Evolutionary conservation across 1,139 yeast species (phyloP).

Genomic region (Suhomyces ambrosiae): DNA sequence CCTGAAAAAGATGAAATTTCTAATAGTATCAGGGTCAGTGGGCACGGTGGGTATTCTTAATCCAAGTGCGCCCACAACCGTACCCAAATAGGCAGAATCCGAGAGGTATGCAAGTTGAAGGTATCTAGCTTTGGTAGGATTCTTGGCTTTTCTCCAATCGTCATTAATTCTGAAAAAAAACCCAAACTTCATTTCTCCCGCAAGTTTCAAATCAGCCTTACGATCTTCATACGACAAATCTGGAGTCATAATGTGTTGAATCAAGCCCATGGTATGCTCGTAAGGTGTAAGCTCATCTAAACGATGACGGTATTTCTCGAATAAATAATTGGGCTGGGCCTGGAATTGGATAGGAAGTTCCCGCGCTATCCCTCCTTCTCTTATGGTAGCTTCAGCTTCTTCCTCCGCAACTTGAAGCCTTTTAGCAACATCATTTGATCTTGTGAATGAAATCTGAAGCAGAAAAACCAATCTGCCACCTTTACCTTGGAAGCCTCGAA

Average conservation of each 20-base stretch:
- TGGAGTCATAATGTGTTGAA: constrained; percentile 34
- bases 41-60: constrained; percentile 20
- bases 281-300: constrained; percentile 29
- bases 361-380: constrained; percentile 8
- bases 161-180: constrained; percentile 38
- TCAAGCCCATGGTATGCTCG: constrained; percentile 36
- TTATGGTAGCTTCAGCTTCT: constrained; percentile 17
- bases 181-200: constrained; percentile 37
- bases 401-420: constrained; percentile 15
- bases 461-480: constrained; percentile 35
- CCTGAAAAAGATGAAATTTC: constrained; percentile 29
- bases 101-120: constrained; percentile 25
- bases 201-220: constrained; percentile 21
- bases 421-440: constrained; percentile 27
- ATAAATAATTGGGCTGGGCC: constrained; percentile 32
- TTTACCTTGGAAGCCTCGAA: constrained; percentile 35
- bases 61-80: constrained; percentile 30
- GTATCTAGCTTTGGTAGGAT: constrained; percentile 24
- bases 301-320: constrained; percentile 34
- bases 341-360: constrained; percentile 35
- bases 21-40: constrained; percentile 1
- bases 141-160: constrained; percentile 26
- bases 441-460: constrained; percentile 38
- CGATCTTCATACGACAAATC: constrained; percentile 24
- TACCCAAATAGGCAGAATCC: constrained; percentile 30